A percentile compares a stretch with the other conserved stretches of the same genome.
Evolutionary conservation across 495 filamentous ascomycete species (phyloP).

Genomic region (Neurospora tetrasperma): DNA sequence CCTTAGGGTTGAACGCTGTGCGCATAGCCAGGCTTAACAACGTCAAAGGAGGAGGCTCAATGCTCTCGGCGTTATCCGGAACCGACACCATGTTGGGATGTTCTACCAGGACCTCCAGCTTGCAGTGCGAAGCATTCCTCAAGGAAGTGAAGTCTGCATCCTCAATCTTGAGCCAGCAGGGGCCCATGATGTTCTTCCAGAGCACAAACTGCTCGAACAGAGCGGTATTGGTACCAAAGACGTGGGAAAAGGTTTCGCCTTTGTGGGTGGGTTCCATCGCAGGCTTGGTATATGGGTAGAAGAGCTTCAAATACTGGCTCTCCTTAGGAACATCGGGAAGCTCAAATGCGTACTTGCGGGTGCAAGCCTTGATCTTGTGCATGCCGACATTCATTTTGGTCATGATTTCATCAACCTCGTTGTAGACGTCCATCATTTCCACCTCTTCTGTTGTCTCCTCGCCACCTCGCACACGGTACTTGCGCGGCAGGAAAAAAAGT

Average conservation of each 20-base stretch:
- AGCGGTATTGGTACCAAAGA: constrained; percentile 88
- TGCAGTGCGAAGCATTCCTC: constrained; percentile 95
- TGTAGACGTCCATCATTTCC: constrained; percentile 79
- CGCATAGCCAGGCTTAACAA: constrained; percentile 89
- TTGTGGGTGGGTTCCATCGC: constrained; percentile 49
- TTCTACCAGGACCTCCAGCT: constrained; percentile 73
- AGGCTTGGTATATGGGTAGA: constrained; percentile 78
- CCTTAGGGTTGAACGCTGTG: constrained; percentile 79
- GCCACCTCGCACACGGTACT: constrained; percentile 47
- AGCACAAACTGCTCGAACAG: constrained; percentile 97
- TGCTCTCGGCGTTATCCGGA: constrained; percentile 62
- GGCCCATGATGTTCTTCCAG: constrained; percentile 97
- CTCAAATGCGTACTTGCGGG: constrained; percentile 92
- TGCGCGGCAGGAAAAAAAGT: constrained; percentile 82
- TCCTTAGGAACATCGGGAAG: constrained; percentile 79
- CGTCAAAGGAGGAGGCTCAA: constrained; percentile 77
- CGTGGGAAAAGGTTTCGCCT: constrained; percentile 88
- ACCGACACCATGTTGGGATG: constrained; percentile 63
- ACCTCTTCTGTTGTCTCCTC: constrained; percentile 69
- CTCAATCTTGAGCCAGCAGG: constrained; percentile 89
- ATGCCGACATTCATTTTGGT: constrained; percentile 67
- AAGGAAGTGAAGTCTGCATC: constrained; percentile 71
- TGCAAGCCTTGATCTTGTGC: constrained; percentile 87
- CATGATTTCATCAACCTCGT: constrained; percentile 81
- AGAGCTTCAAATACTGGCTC: constrained; percentile 79